These are phyloP conservation scores for Sarcodon sp. DNA, from an alignment of 768 basidiomycete genomes.

Conservation along the genomic window DNA sequence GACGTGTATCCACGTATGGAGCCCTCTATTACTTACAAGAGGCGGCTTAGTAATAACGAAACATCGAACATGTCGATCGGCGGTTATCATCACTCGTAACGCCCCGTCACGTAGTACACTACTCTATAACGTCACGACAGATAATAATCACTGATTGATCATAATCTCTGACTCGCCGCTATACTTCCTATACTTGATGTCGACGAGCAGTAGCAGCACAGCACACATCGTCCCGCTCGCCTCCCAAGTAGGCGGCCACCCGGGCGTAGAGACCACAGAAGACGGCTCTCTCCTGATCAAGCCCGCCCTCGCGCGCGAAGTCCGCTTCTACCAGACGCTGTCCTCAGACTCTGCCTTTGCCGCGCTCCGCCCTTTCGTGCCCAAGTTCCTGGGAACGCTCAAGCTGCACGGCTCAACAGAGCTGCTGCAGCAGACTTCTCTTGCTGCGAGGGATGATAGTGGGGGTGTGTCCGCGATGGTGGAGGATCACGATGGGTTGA, in stretches of 20 bases:
- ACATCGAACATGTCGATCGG: too few relatives aligned
- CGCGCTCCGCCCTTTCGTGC: conserved; percentile 45
- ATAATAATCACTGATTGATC: too few relatives aligned
- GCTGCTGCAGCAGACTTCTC: neutral
- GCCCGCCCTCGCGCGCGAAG: conserved; percentile 49
- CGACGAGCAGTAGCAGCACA: neutral
- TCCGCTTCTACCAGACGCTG: conserved; percentile 56
- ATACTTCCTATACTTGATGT: too few relatives aligned
- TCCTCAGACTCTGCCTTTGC: conserved; percentile 26
- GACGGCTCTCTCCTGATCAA: conserved; percentile 79
- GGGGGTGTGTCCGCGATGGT: conserved; percentile 8
- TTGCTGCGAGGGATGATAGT: conserved; percentile 10
- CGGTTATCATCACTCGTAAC: too few relatives aligned
- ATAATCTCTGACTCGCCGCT: too few relatives aligned
- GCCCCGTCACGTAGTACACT: too few relatives aligned
- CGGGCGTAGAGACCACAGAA: conserved; percentile 55
- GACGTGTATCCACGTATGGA: too few relatives aligned
- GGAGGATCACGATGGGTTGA: conserved; percentile 10
- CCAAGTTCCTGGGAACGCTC: conserved; percentile 71
- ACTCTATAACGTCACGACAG: too few relatives aligned
- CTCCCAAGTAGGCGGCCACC: conserved; percentile 74
- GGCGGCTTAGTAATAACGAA: too few relatives aligned
- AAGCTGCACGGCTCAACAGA: conserved; percentile 39
- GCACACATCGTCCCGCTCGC: conserved; percentile 20
- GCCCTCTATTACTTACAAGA: too few relatives aligned